Conservation (phyloP, 139 green algal species). For the Chlamydomonas sp. region DNA sequence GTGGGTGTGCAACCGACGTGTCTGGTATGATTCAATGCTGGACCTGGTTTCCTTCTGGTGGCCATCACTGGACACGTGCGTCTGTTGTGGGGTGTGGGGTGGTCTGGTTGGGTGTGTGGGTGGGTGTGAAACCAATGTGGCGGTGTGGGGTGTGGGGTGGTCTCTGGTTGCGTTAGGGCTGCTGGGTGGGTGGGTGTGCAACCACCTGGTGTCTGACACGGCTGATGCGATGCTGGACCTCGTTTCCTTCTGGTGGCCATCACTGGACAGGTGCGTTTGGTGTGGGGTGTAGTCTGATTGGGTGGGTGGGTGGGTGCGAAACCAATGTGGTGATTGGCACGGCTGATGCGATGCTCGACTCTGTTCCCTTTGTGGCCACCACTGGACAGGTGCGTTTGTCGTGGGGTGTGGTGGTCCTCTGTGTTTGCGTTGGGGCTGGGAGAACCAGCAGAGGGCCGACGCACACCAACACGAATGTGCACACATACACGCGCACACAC, state of each 20-base stretch:
- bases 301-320: too few relatives aligned
- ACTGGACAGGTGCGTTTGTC: conserved; percentile 83
- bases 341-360: conserved; percentile 96
- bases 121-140: conserved; percentile 98
- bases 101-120: too few relatives aligned
- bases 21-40: conserved; percentile 94
- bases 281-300: too few relatives aligned
- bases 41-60: conserved; percentile 94
- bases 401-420: too few relatives aligned
- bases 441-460: too few relatives aligned
- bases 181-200: too few relatives aligned
- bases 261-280: conserved; percentile 89
- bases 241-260: conserved; percentile 97
- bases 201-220: conserved; percentile 97
- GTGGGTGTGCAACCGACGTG: conserved; percentile 98
- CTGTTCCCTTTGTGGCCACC: conserved; percentile 95
- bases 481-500: too few relatives aligned
- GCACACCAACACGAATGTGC: too few relatives aligned
- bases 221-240: conserved; percentile 96
- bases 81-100: too few relatives aligned
- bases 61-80: conserved; percentile 95
- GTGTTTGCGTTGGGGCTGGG: too few relatives aligned
- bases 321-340: conserved; percentile 99
- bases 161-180: too few relatives aligned
- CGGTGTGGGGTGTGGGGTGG: too few relatives aligned